Conservation (phyloP, 805 yeast genomes). For the Maudiozyma serrabonitensis region DNA sequence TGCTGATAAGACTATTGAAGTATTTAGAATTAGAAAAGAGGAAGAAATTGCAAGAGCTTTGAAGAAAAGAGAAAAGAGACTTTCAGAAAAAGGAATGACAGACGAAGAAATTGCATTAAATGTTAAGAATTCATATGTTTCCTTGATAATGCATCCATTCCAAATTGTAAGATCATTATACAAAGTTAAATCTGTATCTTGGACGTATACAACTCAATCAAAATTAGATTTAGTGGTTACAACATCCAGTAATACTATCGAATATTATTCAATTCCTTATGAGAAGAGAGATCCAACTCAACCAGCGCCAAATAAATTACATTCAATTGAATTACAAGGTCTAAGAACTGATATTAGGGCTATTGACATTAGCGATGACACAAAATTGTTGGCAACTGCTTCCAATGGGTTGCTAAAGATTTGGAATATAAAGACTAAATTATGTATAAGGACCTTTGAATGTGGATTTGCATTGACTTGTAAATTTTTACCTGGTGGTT, state of each 20-base stretch:
- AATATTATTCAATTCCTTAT: slow-evolving; percentile 57
- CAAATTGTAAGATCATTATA: slow-evolving; percentile 54
- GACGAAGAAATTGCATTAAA: slow-evolving; percentile 50
- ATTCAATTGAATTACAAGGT: slow-evolving; percentile 65
- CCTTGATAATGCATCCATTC: slow-evolving; percentile 58
- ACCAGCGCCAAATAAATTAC: slow-evolving; percentile 37
- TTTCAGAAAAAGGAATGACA: slow-evolving; percentile 56
- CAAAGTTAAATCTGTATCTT: slow-evolving; percentile 57
- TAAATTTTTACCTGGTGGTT: slow-evolving; percentile 84
- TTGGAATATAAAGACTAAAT: slow-evolving; percentile 69
- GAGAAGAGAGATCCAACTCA: slow-evolving; percentile 37
- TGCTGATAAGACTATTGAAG: slow-evolving; percentile 69
- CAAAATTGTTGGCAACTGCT: slow-evolving; percentile 74
- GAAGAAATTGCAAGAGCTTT: slow-evolving; percentile 75
- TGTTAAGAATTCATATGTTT: slow-evolving; percentile 39
- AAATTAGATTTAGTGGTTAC: slow-evolving; percentile 55
- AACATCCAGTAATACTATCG: slow-evolving; percentile 65
- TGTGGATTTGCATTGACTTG: slow-evolving; percentile 80
- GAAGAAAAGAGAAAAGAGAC: slow-evolving; percentile 65
- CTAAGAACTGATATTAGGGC: slow-evolving; percentile 87
- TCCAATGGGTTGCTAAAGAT: slow-evolving; percentile 82
- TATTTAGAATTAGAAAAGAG: slow-evolving; percentile 63
- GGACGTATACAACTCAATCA: slow-evolving; percentile 43
- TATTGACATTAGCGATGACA: slow-evolving; percentile 72
- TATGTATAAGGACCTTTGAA: slow-evolving; percentile 78